Conservation (phyloP, 129 eudicot species). For the Flaveria ramosissima region DNA sequence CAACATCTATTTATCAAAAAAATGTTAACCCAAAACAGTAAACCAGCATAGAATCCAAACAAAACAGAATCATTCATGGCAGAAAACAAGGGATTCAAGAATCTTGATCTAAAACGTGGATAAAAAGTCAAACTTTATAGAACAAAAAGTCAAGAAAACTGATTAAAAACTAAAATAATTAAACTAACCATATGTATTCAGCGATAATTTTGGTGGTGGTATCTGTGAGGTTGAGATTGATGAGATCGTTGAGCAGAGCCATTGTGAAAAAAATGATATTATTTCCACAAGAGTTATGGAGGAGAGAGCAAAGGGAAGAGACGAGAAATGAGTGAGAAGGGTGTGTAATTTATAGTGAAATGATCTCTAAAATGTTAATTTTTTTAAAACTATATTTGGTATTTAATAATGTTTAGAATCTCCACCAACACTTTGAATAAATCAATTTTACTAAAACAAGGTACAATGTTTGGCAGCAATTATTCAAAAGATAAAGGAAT, state of each 20-base stretch:
- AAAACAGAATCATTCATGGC: too few relatives aligned
- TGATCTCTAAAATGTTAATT: background rate
- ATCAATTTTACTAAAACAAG: background rate
- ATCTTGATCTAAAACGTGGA: constrained; percentile 8
- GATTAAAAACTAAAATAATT: background rate
- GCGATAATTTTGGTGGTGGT: constrained; percentile 67
- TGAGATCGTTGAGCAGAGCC: constrained; percentile 65
- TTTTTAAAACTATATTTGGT: too few relatives aligned
- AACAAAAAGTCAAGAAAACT: too few relatives aligned
- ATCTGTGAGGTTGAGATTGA: constrained; percentile 66
- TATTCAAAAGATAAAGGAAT: constrained; percentile 3
- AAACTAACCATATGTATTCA: constrained; percentile 73
- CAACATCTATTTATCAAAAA: background rate
- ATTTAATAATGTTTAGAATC: too few relatives aligned
- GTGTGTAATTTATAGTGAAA: constrained; percentile 24
- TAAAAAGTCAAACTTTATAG: too few relatives aligned
- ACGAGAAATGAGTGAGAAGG: background rate
- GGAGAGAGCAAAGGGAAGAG: constrained; percentile 12
- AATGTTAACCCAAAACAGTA: background rate
- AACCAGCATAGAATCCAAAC: too few relatives aligned
- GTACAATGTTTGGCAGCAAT: constrained; percentile 5
- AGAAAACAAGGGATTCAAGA: constrained; percentile 30
- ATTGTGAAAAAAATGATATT: constrained; percentile 20
- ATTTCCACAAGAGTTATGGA: background rate
- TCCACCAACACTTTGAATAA: too few relatives aligned